Evolutionary conservation across 1,284 basidiomycete genomes (phyloP), one percentile per base, ranked within the genome.

Genomic region (Trichosporon sp.): DNA sequence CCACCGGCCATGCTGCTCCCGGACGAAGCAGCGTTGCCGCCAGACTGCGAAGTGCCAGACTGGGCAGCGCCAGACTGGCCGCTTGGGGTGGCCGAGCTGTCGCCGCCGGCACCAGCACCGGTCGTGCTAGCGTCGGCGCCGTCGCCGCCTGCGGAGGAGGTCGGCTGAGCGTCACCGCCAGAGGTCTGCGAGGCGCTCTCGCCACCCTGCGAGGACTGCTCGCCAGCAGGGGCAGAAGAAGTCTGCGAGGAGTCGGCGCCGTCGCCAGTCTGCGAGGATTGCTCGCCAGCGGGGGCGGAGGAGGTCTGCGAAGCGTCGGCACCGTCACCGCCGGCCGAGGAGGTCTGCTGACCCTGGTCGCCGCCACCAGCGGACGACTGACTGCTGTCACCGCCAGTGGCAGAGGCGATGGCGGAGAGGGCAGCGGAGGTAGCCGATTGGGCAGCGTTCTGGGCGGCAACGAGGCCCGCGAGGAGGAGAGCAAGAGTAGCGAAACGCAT

Each of bases 371-470:
- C 48, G n/a, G 16, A 12, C 4, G 12, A 12, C n/a, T 21, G n/a
- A 11, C 54, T 19, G 31, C 6, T 26, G 14, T 10, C 14, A 32
- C 56, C 56, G 6, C 31, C 31, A 32, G 31, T n/a, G 26, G 56
- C 56, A 7, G 56, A 61, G n/a, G 5, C 11, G 31, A 61, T 4
- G 56, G 31, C 56, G 5, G 56, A 61, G 4, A 5, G 10, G 12
- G 56, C 56, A 14, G 56, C 56, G 32, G 56, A 61, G 31, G 56
- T 32, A 14, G 56, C 56, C 26, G 56, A 61, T 12, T 61, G 56
- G 19, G 56, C 56, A 14, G 26, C 56, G 26, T 61, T 61, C 59
- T 63, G 59, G 16, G 59, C 59, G 35, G 59, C 59, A n/a, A 63
- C 59, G n/a, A 63, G 59, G 31, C 59, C 59, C 12, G 59, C 35